Base-by-base conservation (phyloP, 768 basidiomycete genomes). In the Russula dissimulans region DNA sequence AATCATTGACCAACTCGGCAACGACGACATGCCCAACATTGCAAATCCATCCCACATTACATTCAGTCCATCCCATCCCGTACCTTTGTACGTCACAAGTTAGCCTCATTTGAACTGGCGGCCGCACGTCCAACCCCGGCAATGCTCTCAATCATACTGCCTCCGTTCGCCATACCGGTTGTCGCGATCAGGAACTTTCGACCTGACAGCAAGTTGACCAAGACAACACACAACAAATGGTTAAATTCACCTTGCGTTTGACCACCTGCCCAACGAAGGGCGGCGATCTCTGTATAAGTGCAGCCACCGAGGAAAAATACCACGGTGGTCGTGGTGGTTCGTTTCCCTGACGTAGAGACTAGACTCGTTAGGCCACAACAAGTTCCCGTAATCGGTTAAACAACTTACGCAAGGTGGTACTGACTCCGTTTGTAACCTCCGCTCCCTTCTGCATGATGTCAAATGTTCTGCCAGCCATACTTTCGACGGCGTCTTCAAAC, bases 241-340 rank as follows among this genome's bases (percentile, higher is more conserved):
- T 60, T 3, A 46, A 36, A 69, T 73, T 31, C 68, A 84, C 92
- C 95, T 79, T 80, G 81, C 65, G 87, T 87, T 71, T 93, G 92
- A 66, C 86, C 81, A 57, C 84, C 81, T 68, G 95, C 87, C 92
- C 93, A 97, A 70, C 97, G 79, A 65, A 99, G 71, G 6, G 95
- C 95, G 41, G 97, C 87, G 60, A 98, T 93, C 75, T 98, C 97
- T 9, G 95, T 95, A 67, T 91, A 97, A 12, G 97, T 99, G 71
- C 94, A 94, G 4, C 95, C 97, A 31, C 97, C 97, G 36, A 98
- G 74, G 81, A 98, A 97, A 75, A 97, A 97, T 10, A 99, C 89
- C 17, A 95, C 81, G 3, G 93, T 95, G 5, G 87, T 95, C 8
- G 84, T 89, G 3, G 81, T 75, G 3, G 81, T 75, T 67, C 81